Evolutionary conservation across 2,329 filamentous ascomycete genomes (phyloP), one percentile per base, ranked within the genome.

Genomic region (Cercospora canescens): DNA sequence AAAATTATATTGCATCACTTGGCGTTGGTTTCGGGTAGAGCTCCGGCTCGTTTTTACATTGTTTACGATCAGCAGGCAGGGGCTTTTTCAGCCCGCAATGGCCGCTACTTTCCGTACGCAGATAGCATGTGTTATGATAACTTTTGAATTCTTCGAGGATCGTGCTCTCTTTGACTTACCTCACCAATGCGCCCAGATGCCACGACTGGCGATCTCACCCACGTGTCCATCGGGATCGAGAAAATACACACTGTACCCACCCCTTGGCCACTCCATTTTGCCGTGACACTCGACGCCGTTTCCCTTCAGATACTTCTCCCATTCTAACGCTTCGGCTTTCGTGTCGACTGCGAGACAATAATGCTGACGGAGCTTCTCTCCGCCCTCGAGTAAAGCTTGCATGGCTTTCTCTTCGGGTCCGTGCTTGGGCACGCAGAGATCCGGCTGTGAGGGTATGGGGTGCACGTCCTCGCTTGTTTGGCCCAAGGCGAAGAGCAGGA

Each of bases 191-290:
- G 57, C 61, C 65, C 65, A 67, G 34, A 67, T 67, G 0, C 65
- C 65, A 32, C 62, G 48, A 62, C 65, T 67, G 4, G 65, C 65
- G 35, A 67, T 64, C 39, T 67, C 65, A 12, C 65, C 65, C n/a
- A 64, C 52, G 60, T 67, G 57, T 4, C 65, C 65, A 54, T 67
- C 65, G 14, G 65, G 65, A 62, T 67, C 65, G 8, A 56, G 37
- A n/a, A 67, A 67, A 37, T 67, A 67, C 37, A 67, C 65, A 30
- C 62, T 64, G 62, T 67, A 67, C 18, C 65, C 65, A 24, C 65
- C 65, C 39, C 58, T 57, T 41, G 52, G 34, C 65, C 65, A 67
- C 34, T 64, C 62, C 58, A 64, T 67, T 18, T 55, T 64, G 6
- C 65, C 65, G 7, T 56, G 62, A 48, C 64, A 35, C 28, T 39